Evolutionary conservation across 176 grass and related monocot species (phyloP).

Genomic region (Raddia distichophylla): DNA sequence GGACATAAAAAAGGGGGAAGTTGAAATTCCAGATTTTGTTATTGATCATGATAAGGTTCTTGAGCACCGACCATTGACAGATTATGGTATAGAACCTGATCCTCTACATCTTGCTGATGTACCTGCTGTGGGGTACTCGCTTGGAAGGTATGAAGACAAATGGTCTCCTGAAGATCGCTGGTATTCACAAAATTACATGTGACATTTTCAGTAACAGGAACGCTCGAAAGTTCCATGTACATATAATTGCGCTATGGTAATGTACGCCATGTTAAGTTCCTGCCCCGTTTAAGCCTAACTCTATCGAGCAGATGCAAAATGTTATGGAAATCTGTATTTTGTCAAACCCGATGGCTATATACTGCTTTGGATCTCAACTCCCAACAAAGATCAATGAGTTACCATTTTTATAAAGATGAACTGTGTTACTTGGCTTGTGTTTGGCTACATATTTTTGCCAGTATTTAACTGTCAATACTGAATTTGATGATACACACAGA

Average conservation of each 20-base stretch:
- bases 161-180: slow-evolving; percentile 73
- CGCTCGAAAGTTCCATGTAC: slow-evolving; percentile 4
- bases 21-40: slow-evolving; percentile 96
- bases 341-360: neutral
- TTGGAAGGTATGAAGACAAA: slow-evolving; percentile 73
- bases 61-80: slow-evolving; percentile 91
- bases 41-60: slow-evolving; percentile 73
- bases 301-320: neutral
- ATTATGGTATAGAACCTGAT: slow-evolving; percentile 95
- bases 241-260: slow-evolving; percentile 1
- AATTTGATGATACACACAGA: neutral
- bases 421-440: neutral
- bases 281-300: neutral
- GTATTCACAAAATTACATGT: slow-evolving; percentile 62
- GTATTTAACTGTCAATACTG: neutral
- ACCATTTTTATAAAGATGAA: no score
- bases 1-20: slow-evolving; percentile 71
- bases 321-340: neutral
- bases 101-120: slow-evolving; percentile 78
- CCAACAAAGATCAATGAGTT: neutral
- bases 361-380: neutral
- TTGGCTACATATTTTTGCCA: neutral
- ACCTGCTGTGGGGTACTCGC: slow-evolving; percentile 58
- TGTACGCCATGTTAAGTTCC: neutral
- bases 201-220: slow-evolving; percentile 22